Conservation (phyloP, 2,329 filamentous ascomycete species). For the Alternaria longipes region DNA sequence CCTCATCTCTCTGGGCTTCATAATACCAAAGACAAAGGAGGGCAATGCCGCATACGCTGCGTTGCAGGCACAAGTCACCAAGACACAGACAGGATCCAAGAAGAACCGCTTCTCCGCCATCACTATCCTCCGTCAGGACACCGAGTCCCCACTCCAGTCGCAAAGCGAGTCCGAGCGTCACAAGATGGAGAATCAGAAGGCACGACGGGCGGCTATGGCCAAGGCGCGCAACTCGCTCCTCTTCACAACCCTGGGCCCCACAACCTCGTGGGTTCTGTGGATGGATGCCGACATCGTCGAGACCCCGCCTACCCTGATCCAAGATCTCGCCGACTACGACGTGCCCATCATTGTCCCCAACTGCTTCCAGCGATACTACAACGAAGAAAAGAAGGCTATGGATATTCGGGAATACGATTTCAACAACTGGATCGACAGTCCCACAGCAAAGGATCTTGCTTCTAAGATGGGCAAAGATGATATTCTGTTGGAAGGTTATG, state of each 20-base stretch:
- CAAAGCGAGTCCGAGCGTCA: slow-evolving; percentile 91
- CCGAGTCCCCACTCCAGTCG: slow-evolving; percentile 79
- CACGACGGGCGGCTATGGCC: slow-evolving; percentile 86
- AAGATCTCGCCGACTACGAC: slow-evolving; percentile 88
- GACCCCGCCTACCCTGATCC: slow-evolving; percentile 82
- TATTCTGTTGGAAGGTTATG: slow-evolving; percentile 91
- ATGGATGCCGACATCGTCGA: slow-evolving; percentile 92
- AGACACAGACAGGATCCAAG: slow-evolving; percentile 83
- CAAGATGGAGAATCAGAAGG: slow-evolving; percentile 89
- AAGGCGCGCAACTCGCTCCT: slow-evolving; percentile 92
- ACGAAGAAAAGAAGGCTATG: slow-evolving; percentile 74
- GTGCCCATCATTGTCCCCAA: slow-evolving; percentile 94
- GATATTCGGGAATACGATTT: slow-evolving; percentile 90
- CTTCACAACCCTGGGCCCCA: slow-evolving; percentile 91
- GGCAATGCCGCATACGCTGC: slow-evolving; percentile 86
- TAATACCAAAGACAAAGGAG: slow-evolving; percentile 91
- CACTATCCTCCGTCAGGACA: slow-evolving; percentile 94
- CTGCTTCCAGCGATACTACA: slow-evolving; percentile 84
- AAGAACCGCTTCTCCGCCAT: slow-evolving; percentile 89
- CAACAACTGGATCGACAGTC: slow-evolving; percentile 96
- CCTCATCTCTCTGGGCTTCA: slow-evolving; percentile 93
- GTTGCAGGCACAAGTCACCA: slow-evolving; percentile 83
- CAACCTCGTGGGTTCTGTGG: slow-evolving; percentile 97
- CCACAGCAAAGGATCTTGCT: slow-evolving; percentile 77
- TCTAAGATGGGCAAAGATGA: slow-evolving; percentile 88